phyloP scores from a whole-genome alignment of 768 basidiomycete species.

The Holtermanniella nyarrowii region DNA sequence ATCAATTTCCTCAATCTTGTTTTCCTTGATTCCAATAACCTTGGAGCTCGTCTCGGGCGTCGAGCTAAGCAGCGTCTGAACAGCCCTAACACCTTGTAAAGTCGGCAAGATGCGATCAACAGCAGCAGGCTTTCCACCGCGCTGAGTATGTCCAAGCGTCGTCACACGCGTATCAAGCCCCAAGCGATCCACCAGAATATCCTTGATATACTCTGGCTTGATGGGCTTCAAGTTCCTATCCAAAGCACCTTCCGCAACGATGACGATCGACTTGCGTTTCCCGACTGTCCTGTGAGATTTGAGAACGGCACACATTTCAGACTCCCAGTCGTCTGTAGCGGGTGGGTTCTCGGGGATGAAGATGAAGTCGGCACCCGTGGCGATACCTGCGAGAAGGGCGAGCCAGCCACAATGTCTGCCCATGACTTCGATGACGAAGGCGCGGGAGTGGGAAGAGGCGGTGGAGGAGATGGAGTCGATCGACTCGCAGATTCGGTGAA shows the following conservation, averaged over 20 bases:
- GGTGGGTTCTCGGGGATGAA: constrained; percentile 96
- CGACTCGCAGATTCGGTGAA: constrained; percentile 93
- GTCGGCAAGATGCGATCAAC: constrained; percentile 92
- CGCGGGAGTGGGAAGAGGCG: constrained; percentile 87
- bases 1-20: constrained; percentile 85
- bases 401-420: constrained; percentile 99
- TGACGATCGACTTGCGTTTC: constrained; percentile 96
- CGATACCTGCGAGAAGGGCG: constrained; percentile 82
- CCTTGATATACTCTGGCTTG: constrained; percentile 77
- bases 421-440: constrained; percentile 98
- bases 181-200: constrained; percentile 71
- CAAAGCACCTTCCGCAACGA: constrained; percentile 92
- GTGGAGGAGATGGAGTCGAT: constrained; percentile 98
- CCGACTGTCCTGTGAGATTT: constrained; percentile 78
- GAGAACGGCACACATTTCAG: constrained; percentile 78
- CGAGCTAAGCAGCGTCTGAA: constrained; percentile 73
- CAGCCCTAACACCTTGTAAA: constrained; percentile 89
- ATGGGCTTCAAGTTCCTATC: constrained; percentile 86
- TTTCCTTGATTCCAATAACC: constrained; percentile 93
- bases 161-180: constrained; percentile 94
- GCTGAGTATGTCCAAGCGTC: constrained; percentile 90
- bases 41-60: constrained; percentile 86
- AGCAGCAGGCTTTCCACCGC: constrained; percentile 88
- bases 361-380: constrained; percentile 85
- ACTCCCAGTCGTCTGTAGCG: constrained; percentile 67